A percentile compares a stretch with the other conserved stretches of the same genome.
These are phyloP conservation scores for Typha latifolia DNA, from an alignment of 176 grass and related monocot species.

Conservation along the genomic window DNA sequence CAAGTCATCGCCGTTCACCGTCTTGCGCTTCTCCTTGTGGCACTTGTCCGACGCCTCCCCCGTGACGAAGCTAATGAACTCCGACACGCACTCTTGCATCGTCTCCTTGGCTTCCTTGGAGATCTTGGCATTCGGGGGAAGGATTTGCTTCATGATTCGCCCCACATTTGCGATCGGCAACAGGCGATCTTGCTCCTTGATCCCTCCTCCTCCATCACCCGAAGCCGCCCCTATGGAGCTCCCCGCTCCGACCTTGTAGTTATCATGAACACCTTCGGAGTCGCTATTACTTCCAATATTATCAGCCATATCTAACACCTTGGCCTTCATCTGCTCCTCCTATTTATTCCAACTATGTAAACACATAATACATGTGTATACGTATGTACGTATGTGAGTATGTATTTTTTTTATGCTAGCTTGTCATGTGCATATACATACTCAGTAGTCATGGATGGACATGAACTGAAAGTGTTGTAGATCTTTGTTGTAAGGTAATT, in stretches of 20 bases:
- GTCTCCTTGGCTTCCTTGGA: slow-evolving; percentile 65
- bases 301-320: slow-evolving; percentile 13
- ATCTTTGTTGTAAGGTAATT: not conserved
- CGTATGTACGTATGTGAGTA: not conserved
- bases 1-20: slow-evolving; percentile 69
- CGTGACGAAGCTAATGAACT: slow-evolving; percentile 74
- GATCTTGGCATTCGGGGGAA: slow-evolving; percentile 59
- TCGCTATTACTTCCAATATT: not conserved
- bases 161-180: slow-evolving; percentile 71
- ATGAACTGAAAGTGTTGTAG: not conserved
- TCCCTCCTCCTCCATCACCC: not conserved
- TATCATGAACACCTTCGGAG: not conserved
- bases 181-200: slow-evolving; percentile 74
- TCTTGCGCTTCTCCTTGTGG: slow-evolving; percentile 57
- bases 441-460: not conserved
- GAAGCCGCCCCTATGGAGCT: not conserved
- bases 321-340: not conserved
- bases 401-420: not conserved
- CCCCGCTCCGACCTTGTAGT: not conserved
- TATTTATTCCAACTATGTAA: not conserved
- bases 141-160: slow-evolving; percentile 55
- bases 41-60: slow-evolving; percentile 67
- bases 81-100: slow-evolving; percentile 66
- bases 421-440: not conserved
- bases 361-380: not conserved